phyloP scores from a whole-genome alignment of 2,329 filamentous ascomycete genomes.

The Hypoxylon sp. region DNA sequence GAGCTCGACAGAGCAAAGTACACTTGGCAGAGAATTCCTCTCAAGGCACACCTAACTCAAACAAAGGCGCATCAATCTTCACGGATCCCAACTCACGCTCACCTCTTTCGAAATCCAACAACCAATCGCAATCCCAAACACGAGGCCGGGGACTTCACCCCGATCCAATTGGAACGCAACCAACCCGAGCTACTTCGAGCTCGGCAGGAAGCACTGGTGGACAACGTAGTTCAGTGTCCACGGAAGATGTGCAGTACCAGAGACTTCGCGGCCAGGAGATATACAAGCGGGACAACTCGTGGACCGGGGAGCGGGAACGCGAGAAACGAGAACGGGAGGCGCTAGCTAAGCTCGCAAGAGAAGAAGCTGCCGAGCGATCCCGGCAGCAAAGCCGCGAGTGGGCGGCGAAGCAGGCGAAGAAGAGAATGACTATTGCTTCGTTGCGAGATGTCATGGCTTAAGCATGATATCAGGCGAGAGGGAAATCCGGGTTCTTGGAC shows the following conservation, averaged over 20 bases:
- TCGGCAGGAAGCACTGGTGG: constrained; percentile 59
- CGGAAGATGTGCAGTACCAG: constrained; percentile 65
- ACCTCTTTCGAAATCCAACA: constrained; percentile 51
- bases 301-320: constrained; percentile 62
- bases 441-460: constrained; percentile 43
- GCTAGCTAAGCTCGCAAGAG: constrained; percentile 66
- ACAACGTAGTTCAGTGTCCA: constrained; percentile 64
- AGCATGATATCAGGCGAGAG: background rate
- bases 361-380: constrained; percentile 72
- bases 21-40: constrained; percentile 48
- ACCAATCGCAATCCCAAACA: constrained; percentile 46
- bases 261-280: constrained; percentile 67
- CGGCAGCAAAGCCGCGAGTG: constrained; percentile 71
- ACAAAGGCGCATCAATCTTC: constrained; percentile 50
- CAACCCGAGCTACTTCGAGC: constrained; percentile 60
- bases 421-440: constrained; percentile 51
- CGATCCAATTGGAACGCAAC: constrained; percentile 33
- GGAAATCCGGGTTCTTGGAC: background rate
- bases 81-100: constrained; percentile 49
- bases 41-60: constrained; percentile 39
- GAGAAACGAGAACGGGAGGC: constrained; percentile 68
- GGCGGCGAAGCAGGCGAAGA: constrained; percentile 69
- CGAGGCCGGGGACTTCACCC: constrained; percentile 48
- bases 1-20: constrained; percentile 64
- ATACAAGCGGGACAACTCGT: constrained; percentile 65